Evolutionary conservation across 345 rosid genomes (phyloP), one percentile per base, ranked within the genome.

Genomic region (Eucalyptus pauciflora): DNA sequence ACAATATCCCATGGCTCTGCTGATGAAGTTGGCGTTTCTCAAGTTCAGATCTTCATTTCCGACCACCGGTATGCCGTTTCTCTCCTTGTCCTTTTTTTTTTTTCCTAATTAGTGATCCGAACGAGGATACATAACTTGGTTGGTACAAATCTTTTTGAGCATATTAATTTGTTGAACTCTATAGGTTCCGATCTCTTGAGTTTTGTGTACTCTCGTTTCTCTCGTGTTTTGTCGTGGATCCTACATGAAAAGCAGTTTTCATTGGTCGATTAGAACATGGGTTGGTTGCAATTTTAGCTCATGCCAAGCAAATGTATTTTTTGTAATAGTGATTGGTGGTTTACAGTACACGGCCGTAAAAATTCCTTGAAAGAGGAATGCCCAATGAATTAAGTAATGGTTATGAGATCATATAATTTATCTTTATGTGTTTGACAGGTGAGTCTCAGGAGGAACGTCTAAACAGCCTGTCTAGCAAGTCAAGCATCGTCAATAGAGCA

Each of bases 401-500:
- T 6, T 33, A 10, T 20, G 24, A 71, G 46, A 33, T 71, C 45
- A 37, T 18, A 33, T 71, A 18, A 71, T 71, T 33, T 71, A 18
- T 33, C 45, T 71, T 71, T 37, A 5, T 71, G 10, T 18, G 24
- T 37, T 17, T 18, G 81, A 71, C 25, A 62, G 46, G 27, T 10
- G 81, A 71, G 81, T 71, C 25, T 4, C 27, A 6, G 7, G 11
- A 37, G 81, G 25, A 71, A 71, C 3, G 27, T 71, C 81, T 71
- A 37, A 37, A 18, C 46, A 71, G 13, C 46, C 24, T 71, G 27
- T 71, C 46, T 37, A 37, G 85, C 88, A 91, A 48, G 91, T 71
- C 90, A 92, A 94, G 94, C 25, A 94, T 89, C 88, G 95, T 97
- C 27, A 93, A 93, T 86, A 96, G 95, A 25, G 46, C 89, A 10